Conservation (phyloP, 768 basidiomycete genomes). For the Rhodotorula taiwanensis region DNA sequence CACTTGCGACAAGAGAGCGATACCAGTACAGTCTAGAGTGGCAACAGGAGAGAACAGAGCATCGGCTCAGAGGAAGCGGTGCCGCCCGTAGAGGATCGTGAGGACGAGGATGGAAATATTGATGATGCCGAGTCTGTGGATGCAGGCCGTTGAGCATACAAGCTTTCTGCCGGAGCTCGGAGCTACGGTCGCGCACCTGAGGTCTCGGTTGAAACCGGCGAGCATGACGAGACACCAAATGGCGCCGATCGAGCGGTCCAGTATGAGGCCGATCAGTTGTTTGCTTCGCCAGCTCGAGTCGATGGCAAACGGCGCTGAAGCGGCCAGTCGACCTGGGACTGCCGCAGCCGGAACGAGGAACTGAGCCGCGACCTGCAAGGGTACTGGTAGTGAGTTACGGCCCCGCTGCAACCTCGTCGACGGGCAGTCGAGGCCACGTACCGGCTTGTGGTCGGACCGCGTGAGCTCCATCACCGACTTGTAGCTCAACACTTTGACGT, state of each 20-base stretch:
- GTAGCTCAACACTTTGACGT: constrained; percentile 56
- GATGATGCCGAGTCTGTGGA: constrained; percentile 12
- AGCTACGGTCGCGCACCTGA: constrained; percentile 6
- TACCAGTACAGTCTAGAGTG: too few species aligned
- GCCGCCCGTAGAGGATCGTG: too few species aligned
- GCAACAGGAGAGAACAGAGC: too few species aligned
- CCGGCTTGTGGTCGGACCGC: constrained; percentile 91
- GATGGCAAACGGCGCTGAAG: constrained; percentile 32
- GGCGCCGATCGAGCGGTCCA: constrained; percentile 71
- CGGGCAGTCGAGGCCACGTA: constrained; percentile 68
- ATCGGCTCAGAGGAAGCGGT: not conserved
- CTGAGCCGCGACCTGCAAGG: constrained; percentile 8
- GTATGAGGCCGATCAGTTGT: constrained; percentile 57
- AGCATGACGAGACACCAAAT: constrained; percentile 70
- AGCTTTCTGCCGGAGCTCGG: too few species aligned
- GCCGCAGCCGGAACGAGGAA: constrained; percentile 20
- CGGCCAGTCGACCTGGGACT: constrained; percentile 28
- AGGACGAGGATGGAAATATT: not conserved
- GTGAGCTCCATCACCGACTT: constrained; percentile 75
- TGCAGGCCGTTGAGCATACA: too few species aligned
- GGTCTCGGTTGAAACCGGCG: constrained; percentile 65
- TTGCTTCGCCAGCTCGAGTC: constrained; percentile 49
- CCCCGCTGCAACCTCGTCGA: too few species aligned
- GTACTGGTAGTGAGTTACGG: constrained; percentile 47
- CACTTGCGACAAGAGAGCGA: too few species aligned